Evolutionary conservation across 2,329 filamentous ascomycete genomes (phyloP), one percentile per base, ranked within the genome.

Genomic region (Diaporthe caulivora): DNA sequence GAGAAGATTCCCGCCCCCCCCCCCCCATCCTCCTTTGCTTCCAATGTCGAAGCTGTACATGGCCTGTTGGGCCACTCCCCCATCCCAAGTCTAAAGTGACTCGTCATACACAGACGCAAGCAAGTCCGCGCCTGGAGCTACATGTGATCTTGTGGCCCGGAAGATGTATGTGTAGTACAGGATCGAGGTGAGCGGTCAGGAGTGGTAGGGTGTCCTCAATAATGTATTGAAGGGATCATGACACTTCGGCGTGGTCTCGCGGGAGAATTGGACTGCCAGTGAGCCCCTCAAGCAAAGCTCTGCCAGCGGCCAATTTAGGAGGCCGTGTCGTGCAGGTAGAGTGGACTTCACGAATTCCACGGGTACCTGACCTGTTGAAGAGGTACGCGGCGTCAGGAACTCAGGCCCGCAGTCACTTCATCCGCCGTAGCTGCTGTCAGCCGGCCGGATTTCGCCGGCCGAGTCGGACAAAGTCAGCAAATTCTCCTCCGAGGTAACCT

Each of bases 161-260:
- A 65, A 29, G 26, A 64, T 37, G 21, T 53, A 24, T 53, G 8
- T 26, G 31, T 67, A 17, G 18, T 17, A 37, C 44, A 24, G 8
- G 26, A 65, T 6, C 18, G n/a, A 13, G 34, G 58, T 40, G 62
- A 51, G 62, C 29, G 9, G 62, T 67, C 62, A 67, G 47, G 53
- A 13, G 24, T 29, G 29, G 26, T 21, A 67, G 21, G 5, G 26
- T 26, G 21, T 9, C 15, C 40, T 40, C 18, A 21, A 53, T 53
- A 67, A 51, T 31, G n/a, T 15, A 26, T 53, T 34, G 26, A 34
- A 17, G 11, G 47, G 40, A 18, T n/a, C 21, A 24, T 26, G 31
- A 17, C 21, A 53, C 26, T 49, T n/a, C 5, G 15, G 37, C 1
- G 21, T 21, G n/a, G 3, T 21, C n/a, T 3, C 31, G 7, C 47